These are phyloP conservation scores for Amphibolis antarctica DNA, from an alignment of 106 monocot genomes.

Conservation along the genomic window DNA sequence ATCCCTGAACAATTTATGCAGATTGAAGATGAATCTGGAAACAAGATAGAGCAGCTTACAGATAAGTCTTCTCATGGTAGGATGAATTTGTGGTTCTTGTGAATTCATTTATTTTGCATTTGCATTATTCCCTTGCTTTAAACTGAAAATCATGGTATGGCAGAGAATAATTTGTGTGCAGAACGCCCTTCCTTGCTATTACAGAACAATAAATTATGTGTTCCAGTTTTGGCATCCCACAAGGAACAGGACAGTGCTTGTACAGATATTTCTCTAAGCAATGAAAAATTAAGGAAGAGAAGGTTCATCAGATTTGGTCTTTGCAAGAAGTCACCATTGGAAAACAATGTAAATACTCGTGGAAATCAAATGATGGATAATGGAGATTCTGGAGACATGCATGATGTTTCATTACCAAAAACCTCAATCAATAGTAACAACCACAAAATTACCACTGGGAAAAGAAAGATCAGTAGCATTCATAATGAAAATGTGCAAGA, in stretches of 20 bases:
- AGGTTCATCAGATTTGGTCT: constrained; percentile 21
- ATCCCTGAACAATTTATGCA: constrained; percentile 3
- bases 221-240: constrained; percentile 23
- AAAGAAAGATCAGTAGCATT: constrained; percentile 5
- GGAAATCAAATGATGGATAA: constrained; percentile 6
- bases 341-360: constrained; percentile 9
- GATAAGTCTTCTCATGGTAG: background rate
- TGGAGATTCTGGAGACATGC: constrained; percentile 3
- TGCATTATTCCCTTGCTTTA: background rate
- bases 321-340: constrained; percentile 13
- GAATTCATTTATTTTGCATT: background rate
- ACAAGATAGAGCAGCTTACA: constrained; percentile 12
- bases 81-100: background rate
- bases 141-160: background rate
- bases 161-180: background rate
- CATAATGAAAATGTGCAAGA: background rate
- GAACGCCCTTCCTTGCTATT: background rate
- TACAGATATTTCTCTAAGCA: constrained; percentile 3
- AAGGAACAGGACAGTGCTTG: constrained; percentile 13
- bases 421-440: background rate
- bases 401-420: background rate
- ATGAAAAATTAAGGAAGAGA: constrained; percentile 7
- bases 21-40: constrained; percentile 19
- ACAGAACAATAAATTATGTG: constrained; percentile 3
- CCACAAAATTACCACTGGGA: background rate